phyloP scores from a whole-genome alignment of 306 rosid genomes.

The Medicago truncatula region DNA sequence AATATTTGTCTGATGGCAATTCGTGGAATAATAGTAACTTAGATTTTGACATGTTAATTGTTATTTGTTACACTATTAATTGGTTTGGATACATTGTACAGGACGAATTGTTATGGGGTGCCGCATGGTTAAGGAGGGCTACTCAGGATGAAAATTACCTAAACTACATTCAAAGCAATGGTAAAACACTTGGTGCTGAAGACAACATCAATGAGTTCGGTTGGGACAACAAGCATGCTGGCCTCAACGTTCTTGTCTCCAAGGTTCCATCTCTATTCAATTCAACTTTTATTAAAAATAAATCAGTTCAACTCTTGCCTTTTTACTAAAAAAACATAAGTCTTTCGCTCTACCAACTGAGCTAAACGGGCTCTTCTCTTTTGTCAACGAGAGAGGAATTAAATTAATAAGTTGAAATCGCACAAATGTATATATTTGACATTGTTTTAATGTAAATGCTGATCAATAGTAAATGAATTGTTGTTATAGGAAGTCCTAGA shows the following conservation, averaged over 20 bases:
- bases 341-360: too few species aligned
- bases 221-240: slow-evolving; percentile 99
- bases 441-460: neutral
- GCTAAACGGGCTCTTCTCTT: too few species aligned
- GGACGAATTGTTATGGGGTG: slow-evolving; percentile 98
- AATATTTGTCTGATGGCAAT: neutral
- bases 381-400: too few species aligned
- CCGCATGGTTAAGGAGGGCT: slow-evolving; percentile 94
- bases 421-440: neutral
- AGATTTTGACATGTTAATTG: neutral
- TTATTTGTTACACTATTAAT: neutral
- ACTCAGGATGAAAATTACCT: slow-evolving; percentile 64
- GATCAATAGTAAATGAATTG: neutral
- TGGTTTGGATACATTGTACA: neutral
- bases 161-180: slow-evolving; percentile 76
- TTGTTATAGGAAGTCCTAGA: slow-evolving; percentile 74
- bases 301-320: too few species aligned
- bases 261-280: slow-evolving; percentile 54
- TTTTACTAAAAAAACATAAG: too few species aligned
- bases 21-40: neutral
- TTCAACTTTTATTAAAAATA: neutral
- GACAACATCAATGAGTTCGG: slow-evolving; percentile 90
- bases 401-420: too few species aligned
- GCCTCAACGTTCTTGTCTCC: slow-evolving; percentile 84
- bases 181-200: slow-evolving; percentile 84